A percentile compares a stretch with the other conserved stretches of the same genome.
Conservation (phyloP, 2,329 filamentous ascomycete species). For the Colletotrichum navitas region DNA sequence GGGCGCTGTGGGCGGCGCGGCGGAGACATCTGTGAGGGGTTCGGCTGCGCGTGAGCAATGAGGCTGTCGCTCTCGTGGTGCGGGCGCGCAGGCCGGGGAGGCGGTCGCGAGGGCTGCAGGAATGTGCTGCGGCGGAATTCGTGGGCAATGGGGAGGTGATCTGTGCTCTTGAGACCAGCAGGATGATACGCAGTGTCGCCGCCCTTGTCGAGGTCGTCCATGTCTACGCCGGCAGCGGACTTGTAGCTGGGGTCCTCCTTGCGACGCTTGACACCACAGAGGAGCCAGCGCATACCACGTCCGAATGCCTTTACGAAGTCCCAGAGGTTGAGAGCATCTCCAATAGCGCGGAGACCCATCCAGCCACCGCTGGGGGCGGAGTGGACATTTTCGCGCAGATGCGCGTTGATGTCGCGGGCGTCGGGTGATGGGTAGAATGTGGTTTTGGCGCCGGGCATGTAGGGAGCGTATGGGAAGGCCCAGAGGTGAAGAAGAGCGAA, state of each 20-base stretch:
- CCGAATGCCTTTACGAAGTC: slow-evolving; percentile 86
- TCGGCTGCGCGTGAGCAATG: slow-evolving; percentile 54
- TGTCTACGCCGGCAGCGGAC: slow-evolving; percentile 52
- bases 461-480: slow-evolving; percentile 84
- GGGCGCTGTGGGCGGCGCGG: slow-evolving; percentile 27
- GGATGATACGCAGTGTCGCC: slow-evolving; percentile 44
- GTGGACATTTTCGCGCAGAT: slow-evolving; percentile 58
- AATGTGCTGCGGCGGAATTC: slow-evolving; percentile 53
- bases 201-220: slow-evolving; percentile 54
- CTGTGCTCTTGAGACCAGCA: slow-evolving; percentile 51
- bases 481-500: slow-evolving; percentile 85
- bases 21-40: slow-evolving; percentile 34
- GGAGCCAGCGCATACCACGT: slow-evolving; percentile 83
- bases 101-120: slow-evolving; percentile 43
- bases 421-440: slow-evolving; percentile 63
- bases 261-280: slow-evolving; percentile 76
- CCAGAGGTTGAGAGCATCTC: slow-evolving; percentile 83
- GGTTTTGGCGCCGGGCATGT: slow-evolving; percentile 62
- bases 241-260: slow-evolving; percentile 66
- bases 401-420: slow-evolving; percentile 54
- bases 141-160: slow-evolving; percentile 55
- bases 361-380: slow-evolving; percentile 72
- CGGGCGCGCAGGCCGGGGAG: slow-evolving; percentile 36
- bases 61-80: slow-evolving; percentile 59
- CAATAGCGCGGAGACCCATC: slow-evolving; percentile 73